These are phyloP conservation scores for Eucalyptus pauciflora DNA, from an alignment of 345 rosid genomes.

Conservation along the genomic window DNA sequence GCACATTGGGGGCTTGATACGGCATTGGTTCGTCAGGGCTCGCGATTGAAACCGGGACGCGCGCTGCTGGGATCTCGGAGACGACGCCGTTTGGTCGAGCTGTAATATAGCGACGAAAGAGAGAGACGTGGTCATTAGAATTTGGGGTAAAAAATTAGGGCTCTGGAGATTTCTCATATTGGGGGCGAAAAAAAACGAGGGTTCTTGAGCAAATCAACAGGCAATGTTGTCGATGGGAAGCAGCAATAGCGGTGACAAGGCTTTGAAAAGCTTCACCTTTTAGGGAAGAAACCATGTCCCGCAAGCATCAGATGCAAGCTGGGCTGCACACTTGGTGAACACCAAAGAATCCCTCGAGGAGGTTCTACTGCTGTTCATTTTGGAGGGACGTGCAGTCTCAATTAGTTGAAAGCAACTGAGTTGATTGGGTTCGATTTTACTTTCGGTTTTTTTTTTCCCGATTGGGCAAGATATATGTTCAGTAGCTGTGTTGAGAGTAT, in stretches of 20 bases:
- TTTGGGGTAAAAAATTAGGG: background rate
- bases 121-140: no score
- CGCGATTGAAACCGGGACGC: no score
- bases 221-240: background rate
- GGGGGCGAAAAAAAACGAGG: background rate
- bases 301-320: background rate
- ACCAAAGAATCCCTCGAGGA: background rate
- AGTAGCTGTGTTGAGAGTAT: background rate
- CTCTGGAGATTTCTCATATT: background rate
- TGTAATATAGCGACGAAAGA: no score
- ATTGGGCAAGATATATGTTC: background rate
- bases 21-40: no score
- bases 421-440: background rate
- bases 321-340: no score
- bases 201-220: background rate
- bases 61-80: no score
- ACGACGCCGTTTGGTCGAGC: no score
- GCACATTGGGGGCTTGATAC: no score
- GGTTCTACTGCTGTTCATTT: background rate
- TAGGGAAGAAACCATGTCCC: background rate
- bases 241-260: background rate
- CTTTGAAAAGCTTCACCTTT: background rate
- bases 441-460: no score
- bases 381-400: fast-evolving
- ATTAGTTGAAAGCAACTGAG: background rate